A percentile compares a stretch with the other conserved stretches of the same genome.
Conservation (phyloP, 129 eudicot species). For the Deinandra increscens region DNA sequence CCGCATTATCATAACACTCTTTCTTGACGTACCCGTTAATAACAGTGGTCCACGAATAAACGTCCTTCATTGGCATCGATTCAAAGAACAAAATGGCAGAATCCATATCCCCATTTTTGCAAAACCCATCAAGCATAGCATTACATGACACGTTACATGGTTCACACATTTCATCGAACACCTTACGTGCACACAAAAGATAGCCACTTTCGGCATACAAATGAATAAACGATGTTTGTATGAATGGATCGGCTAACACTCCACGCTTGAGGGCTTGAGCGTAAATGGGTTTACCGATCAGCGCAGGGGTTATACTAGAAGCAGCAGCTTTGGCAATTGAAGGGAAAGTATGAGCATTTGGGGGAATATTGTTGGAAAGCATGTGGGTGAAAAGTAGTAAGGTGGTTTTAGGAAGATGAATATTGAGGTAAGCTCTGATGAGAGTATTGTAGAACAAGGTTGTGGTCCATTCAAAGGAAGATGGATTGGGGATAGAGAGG, state of each 20-base stretch:
- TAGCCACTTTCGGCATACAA: conserved; percentile 38
- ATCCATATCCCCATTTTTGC: conserved; percentile 56
- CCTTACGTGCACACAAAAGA: conserved; percentile 42
- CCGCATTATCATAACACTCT: conserved; percentile 35
- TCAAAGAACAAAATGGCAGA: conserved; percentile 48
- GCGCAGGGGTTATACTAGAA: conserved; percentile 14
- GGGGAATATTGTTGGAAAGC: conserved; percentile 52
- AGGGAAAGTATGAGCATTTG: conserved; percentile 70
- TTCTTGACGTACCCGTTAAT: conserved; percentile 49
- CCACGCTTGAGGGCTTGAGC: conserved; percentile 63
- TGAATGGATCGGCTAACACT: conserved; percentile 50
- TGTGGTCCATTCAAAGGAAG: conserved; percentile 46
- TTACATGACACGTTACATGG: conserved; percentile 66
- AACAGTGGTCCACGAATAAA: conserved; percentile 71
- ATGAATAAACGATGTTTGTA: conserved; percentile 51
- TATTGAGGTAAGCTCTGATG: conserved; percentile 59
- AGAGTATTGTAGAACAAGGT: conserved; percentile 71
- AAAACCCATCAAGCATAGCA: conserved; percentile 77
- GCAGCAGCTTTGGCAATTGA: conserved; percentile 59
- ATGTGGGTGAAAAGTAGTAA: conserved; percentile 54
- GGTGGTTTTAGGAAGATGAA: conserved; percentile 40
- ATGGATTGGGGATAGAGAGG: conserved; percentile 34
- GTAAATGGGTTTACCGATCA: conserved; percentile 36
- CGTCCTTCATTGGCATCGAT: conserved; percentile 46
- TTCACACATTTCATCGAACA: conserved; percentile 64